These are phyloP conservation scores for Penicillium parvum DNA, from an alignment of 495 filamentous ascomycete species.

Conservation along the genomic window DNA sequence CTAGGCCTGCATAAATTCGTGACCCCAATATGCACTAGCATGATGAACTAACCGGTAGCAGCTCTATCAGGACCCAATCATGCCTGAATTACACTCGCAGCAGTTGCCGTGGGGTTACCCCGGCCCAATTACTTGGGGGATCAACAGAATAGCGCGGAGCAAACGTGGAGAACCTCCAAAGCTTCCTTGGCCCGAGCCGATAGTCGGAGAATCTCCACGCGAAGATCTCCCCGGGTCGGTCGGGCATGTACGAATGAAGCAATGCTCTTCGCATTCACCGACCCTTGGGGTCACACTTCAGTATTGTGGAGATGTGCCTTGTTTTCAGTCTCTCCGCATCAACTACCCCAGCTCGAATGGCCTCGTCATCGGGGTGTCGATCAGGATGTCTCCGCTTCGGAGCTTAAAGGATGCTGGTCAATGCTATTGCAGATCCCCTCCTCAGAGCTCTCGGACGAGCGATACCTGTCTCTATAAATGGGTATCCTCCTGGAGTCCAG, in stretches of 20 bases:
- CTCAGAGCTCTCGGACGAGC: neutral
- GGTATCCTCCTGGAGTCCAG: too few relatives aligned
- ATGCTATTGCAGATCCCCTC: neutral
- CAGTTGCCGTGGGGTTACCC: neutral
- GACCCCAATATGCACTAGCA: too few relatives aligned
- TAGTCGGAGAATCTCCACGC: neutral
- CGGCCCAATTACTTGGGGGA: neutral
- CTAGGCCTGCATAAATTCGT: too few relatives aligned
- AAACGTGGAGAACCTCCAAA: neutral
- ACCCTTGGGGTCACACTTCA: neutral
- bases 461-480: too few relatives aligned
- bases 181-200: slow-evolving; percentile 4
- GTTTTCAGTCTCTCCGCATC: neutral
- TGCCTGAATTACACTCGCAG: too few relatives aligned
- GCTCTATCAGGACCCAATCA: neutral
- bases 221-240: neutral
- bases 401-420: neutral
- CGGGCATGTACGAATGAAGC: neutral
- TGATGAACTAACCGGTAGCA: too few relatives aligned
- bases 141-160: neutral
- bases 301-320: neutral
- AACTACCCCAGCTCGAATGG: neutral
- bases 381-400: neutral
- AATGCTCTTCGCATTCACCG: neutral
- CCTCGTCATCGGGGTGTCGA: neutral